Base-by-base conservation (phyloP, 2,329 filamentous ascomycete genomes). In the Thelonectria olida region DNA sequence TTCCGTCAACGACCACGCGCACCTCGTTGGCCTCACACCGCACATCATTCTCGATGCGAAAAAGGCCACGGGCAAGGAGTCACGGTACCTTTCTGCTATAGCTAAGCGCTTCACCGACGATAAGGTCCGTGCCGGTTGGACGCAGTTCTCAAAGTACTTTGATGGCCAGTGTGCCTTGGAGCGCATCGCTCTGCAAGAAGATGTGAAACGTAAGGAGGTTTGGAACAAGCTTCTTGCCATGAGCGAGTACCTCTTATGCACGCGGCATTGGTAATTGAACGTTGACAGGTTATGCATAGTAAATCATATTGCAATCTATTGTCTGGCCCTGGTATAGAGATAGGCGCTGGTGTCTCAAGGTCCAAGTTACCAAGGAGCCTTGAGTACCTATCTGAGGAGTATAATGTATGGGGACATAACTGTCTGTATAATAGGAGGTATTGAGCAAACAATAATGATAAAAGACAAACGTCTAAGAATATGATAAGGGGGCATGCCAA, bases 91-190 rank as follows among this genome's bases (percentile, higher is more conserved):
- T 12, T 82, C 82, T n/a, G 85, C 86, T 38, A 88, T 90, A 56
- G 84, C 80, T 7, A 79, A 78, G 48, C 80, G 86, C 9, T 80
- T 89, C 57, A 78, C 75, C 58, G 83, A 88, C 64, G 80, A 81
- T 15, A 86, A 88, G 60, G 76, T 92, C 13, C 83, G 86, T 41
- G 84, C 87, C 58, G 84, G 86, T 48, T 97, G 93, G 91, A 86
- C 88, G 2, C 81, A 85, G 44, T 88, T 97, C 69, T 85, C 90
- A 70, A 92, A 91, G 75, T 96, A 97, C 76, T 92, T 98, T 69
- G 94, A 98, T 75, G 96, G 96, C 1, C 86, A 85, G 58, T 89
- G 91, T 72, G 90, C 94, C 2, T 82, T 98, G 61, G 96, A 99
- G 79, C 89, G 94, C 69, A 91, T 99, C 66, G 88, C 91, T 1